Evolutionary conservation across 345 rosid species (phyloP), one percentile per base, ranked within the genome.

Genomic region (Pistacia integerrima): DNA sequence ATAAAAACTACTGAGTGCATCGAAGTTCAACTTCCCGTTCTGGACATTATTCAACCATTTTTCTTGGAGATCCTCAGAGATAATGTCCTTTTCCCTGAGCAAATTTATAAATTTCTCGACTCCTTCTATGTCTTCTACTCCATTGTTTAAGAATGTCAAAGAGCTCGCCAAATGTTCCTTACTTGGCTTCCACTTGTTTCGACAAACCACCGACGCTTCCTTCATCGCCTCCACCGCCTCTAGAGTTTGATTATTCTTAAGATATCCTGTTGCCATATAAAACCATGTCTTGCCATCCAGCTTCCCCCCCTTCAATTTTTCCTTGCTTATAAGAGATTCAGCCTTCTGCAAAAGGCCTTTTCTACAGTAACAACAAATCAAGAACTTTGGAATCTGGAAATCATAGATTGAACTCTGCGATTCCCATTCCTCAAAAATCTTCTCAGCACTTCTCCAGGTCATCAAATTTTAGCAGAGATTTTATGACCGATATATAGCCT

Each of bases 351-450:
- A 2, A 51, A 67, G 80, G 61, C 85, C 88, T 14, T 74, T 84
- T 33, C 25, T 74, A 64, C 74, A 30, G 41, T 81, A 88, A 6
- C 80, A 76, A 46, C 28, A 18, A 20, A 86, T 65, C 75, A 86
- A 60, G 14, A 73, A 18, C 67, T 83, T 81, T 25, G 84, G 78
- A 51, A 84, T 61, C 2, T 70, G 66, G 8, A 76, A 58, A 70
- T 86, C 82, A 25, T 72, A 70, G 7, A 0, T 0, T 48, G 33
- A 20, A 57, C 35, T 9, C 44, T 55, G 64, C 56, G 82, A 86
- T 69, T 79, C 83, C 91, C 91, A 86, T 49, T 77, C 84, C 18
- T 75, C 72, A 49, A 79, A 80, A 68, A 88, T 76, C 73, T 67
- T 76, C 67, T 86, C 88, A 8, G 82, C 91, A 35, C 28, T 64